Base-by-base conservation (phyloP, 441 rosid species). In the Eruca vesicaria region DNA sequence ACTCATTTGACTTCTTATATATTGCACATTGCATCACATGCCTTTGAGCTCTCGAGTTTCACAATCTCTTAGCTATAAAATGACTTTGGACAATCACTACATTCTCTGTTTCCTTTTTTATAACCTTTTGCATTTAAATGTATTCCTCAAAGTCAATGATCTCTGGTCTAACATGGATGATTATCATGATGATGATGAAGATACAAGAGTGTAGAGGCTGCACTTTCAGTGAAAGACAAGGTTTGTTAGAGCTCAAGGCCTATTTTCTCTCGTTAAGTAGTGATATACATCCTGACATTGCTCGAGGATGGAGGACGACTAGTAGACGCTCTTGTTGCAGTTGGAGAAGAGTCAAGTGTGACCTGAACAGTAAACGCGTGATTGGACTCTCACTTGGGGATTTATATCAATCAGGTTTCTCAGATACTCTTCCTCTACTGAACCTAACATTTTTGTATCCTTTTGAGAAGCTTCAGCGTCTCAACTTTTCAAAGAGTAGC, bases 121-220 rank as follows among this genome's bases (percentile, higher is more conserved):
- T 29, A 38, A 57, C 12, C n/a, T 70, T 59, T 60, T 9, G 50
- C 67, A 48, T 12, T 31, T 4, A 15, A 31, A 23, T 73, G 71
- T 19, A 15, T 38, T 64, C 57, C 65, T 3, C 63, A 56, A 73
- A 64, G 57, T 64, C 64, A 36, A 16, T 63, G 15, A 19, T 36
- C 9, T 14, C 32, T 73, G 31, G 20, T 15, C 69, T 53, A 53
- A 73, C 70, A 55, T 55, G 45, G 70, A 55, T 63, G 29, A 18
- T 72, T 15, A 35, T 52, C 26, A 35, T 53, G 65, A 43, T 48
- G 52, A 48, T 35, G 45, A 28, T 72, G 66, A 45, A n/a, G 53
- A 33, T 72, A 32, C 76, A 73, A 12, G 32, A n/a, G 28, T 73
- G 64, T 64, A 64, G 23, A 64, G 16, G 76, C 45, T 64, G 70